These are phyloP conservation scores for Cystobasidium sp. DNA, from an alignment of 1,284 basidiomycete genomes.

Conservation along the genomic window DNA sequence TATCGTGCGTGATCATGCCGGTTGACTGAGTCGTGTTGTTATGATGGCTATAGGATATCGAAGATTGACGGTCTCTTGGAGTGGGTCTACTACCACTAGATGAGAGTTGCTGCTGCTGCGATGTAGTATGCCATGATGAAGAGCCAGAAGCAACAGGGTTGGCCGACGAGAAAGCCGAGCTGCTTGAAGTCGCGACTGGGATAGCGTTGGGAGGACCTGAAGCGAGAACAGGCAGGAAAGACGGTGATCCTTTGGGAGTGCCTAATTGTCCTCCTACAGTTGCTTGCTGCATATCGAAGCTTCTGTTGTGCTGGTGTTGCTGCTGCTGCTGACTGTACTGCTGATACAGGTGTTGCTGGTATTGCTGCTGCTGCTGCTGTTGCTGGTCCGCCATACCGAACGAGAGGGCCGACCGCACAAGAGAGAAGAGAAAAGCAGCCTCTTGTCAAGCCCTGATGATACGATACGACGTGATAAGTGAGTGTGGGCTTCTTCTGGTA, in stretches of 20 bases:
- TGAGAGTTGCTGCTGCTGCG: conserved; percentile 4
- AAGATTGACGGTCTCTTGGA: not conserved
- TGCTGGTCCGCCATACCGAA: not conserved
- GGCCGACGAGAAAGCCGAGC: not conserved
- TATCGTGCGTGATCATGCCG: conserved; percentile 8
- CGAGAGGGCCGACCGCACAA: too few species aligned
- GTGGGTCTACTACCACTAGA: not conserved
- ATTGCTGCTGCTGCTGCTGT: not conserved
- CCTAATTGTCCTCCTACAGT: not conserved
- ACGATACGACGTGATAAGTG: too few species aligned
- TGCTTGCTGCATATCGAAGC: conserved; percentile 12
- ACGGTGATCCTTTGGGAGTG: conserved; percentile 12
- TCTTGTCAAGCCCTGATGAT: too few species aligned
- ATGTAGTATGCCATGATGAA: conserved; percentile 6
- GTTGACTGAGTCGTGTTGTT: not conserved
- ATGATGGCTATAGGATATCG: not conserved
- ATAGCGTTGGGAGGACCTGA: conserved; percentile 33
- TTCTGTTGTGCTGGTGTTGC: not conserved
- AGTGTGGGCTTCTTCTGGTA: too few species aligned
- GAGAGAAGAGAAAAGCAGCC: too few species aligned
- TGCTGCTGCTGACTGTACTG: not conserved
- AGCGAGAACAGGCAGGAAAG: conserved; percentile 27
- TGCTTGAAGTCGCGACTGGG: conserved; percentile 30
- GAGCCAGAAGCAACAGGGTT: not conserved
- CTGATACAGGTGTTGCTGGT: conserved; percentile 3